Conservation (phyloP, 2,329 filamentous ascomycete species). For the Aureobasidium namibiae region DNA sequence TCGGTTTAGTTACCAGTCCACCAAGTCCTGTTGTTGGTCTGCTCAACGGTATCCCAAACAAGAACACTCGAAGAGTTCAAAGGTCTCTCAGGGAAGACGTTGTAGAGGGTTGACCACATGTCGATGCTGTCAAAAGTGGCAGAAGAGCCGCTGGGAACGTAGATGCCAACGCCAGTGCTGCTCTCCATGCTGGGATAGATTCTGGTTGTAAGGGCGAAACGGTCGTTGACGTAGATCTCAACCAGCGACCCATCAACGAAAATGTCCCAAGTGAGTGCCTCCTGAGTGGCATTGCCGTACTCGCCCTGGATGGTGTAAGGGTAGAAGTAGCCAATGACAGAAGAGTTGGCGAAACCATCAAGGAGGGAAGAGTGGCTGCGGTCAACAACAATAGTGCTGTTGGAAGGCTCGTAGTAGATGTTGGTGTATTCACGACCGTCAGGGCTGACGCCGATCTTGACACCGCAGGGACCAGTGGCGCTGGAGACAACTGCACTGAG, state of each 20-base stretch:
- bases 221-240: conserved; percentile 40
- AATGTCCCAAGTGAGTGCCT: conserved; percentile 36
- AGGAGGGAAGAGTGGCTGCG: conserved; percentile 36
- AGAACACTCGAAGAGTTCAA: conserved; percentile 31
- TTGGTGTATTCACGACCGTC: conserved; percentile 36
- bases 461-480: conserved; percentile 32
- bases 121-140: conserved; percentile 30
- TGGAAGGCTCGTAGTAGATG: conserved; percentile 38
- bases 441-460: conserved; percentile 36
- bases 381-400: conserved; percentile 39
- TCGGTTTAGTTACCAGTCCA: conserved; percentile 33
- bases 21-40: conserved; percentile 40
- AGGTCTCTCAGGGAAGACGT: conserved; percentile 31
- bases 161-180: conserved; percentile 36
- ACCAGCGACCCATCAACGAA: conserved; percentile 41
- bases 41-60: conserved; percentile 34
- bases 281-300: conserved; percentile 20
- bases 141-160: conserved; percentile 28
- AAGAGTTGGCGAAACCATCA: conserved; percentile 34
- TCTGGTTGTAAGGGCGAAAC: conserved; percentile 33
- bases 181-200: conserved; percentile 39
- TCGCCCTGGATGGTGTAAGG: conserved; percentile 31
- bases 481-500: conserved; percentile 32
- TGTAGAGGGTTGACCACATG: conserved; percentile 27
- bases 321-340: conserved; percentile 38